Percentiles rank a stretch among this genome's conserved stretches.
Conservation (phyloP, 2,329 filamentous ascomycete species). For the Penicillium sp. region DNA sequence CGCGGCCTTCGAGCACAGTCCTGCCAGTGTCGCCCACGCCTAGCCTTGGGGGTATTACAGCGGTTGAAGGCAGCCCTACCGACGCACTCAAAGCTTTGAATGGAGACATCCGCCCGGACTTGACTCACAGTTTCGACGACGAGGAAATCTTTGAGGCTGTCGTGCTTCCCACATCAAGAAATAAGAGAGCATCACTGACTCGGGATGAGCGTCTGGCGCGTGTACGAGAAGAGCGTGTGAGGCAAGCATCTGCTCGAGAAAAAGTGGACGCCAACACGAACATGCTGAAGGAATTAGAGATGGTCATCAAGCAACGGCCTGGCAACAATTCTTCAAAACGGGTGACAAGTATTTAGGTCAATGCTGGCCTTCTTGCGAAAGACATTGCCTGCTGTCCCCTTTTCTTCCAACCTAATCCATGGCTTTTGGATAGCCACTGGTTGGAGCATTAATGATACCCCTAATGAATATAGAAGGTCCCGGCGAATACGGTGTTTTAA, state of each 20-base stretch:
- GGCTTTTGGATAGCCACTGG: slow-evolving; percentile 12
- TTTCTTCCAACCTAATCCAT: neutral
- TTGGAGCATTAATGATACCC: slow-evolving; percentile 36
- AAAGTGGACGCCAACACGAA: slow-evolving; percentile 80
- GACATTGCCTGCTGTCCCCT: neutral
- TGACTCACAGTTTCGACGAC: slow-evolving; percentile 51
- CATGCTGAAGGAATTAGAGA: slow-evolving; percentile 92
- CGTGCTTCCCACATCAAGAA: slow-evolving; percentile 66
- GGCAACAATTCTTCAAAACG: slow-evolving; percentile 44
- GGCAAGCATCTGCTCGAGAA: slow-evolving; percentile 71
- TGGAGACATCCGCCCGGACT: slow-evolving; percentile 61
- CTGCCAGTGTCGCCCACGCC: slow-evolving; percentile 50
- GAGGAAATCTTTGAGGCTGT: slow-evolving; percentile 92
- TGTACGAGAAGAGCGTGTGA: slow-evolving; percentile 83
- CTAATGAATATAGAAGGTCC: slow-evolving; percentile 36
- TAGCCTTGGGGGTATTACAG: slow-evolving; percentile 51
- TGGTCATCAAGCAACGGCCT: slow-evolving; percentile 71
- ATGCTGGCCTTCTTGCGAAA: neutral
- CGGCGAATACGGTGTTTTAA: slow-evolving; percentile 37
- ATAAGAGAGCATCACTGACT: slow-evolving; percentile 71
- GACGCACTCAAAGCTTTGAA: slow-evolving; percentile 79
- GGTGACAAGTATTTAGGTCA: slow-evolving; percentile 48
- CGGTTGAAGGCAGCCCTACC: slow-evolving; percentile 61
- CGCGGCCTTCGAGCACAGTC: slow-evolving; percentile 54
- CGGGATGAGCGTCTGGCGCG: slow-evolving; percentile 85